phyloP scores from a whole-genome alignment of 129 eudicot species.

The Artemisia tridentata region DNA sequence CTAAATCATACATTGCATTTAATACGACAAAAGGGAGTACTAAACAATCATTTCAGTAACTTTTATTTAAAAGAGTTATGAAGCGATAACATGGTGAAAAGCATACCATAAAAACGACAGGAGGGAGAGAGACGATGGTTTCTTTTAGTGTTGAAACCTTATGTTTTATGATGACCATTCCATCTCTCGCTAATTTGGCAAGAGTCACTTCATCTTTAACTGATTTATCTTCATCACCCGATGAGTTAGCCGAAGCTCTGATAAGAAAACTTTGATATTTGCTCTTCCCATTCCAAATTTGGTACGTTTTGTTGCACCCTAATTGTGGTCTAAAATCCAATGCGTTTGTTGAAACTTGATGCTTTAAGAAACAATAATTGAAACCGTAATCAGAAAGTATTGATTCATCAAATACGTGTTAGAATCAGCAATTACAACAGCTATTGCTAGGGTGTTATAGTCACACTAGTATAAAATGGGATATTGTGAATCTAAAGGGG shows the following conservation, averaged over 20 bases:
- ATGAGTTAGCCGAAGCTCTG: conserved; percentile 28
- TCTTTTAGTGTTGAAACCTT: conserved; percentile 37
- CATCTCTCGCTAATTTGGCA: conserved; percentile 24
- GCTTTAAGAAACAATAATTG: conserved; percentile 36
- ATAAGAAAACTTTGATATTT: conserved; percentile 27
- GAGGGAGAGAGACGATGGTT: conserved; percentile 48
- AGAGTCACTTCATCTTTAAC: conserved; percentile 24
- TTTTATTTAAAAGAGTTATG: not conserved
- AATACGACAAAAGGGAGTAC: not conserved
- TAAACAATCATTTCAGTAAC: not conserved
- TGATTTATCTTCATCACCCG: conserved; percentile 17
- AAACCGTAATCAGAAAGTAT: conserved; percentile 7
- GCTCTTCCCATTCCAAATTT: conserved; percentile 22
- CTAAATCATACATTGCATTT: not conserved
- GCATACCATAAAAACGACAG: conserved; percentile 46
- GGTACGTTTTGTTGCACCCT: conserved; percentile 27
- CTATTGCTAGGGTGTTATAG: too few relatives aligned
- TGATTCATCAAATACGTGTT: not conserved
- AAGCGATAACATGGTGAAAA: not conserved
- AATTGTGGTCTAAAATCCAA: conserved; percentile 26
- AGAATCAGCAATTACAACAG: too few relatives aligned
- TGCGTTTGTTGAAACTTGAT: conserved; percentile 31
- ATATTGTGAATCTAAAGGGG: too few relatives aligned
- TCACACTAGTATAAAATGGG: too few relatives aligned
- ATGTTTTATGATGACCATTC: conserved; percentile 19